A percentile compares a stretch with the other conserved stretches of the same genome.
phyloP scores from a whole-genome alignment of 2,329 filamentous ascomycete genomes.

The Bipolaris victoriae region DNA sequence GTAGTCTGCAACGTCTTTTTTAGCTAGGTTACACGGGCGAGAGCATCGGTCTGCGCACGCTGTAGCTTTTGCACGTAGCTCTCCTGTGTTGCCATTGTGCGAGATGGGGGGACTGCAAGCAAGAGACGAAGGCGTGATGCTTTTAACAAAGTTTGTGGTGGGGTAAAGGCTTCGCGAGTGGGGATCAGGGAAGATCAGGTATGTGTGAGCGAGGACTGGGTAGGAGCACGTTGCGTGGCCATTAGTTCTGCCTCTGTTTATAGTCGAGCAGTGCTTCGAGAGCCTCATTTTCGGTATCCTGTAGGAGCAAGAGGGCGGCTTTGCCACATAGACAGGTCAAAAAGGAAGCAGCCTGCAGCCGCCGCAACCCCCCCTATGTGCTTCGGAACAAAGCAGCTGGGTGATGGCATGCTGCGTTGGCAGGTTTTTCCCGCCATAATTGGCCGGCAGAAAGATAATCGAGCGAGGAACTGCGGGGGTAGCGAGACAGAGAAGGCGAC shows the following conservation, averaged over 20 bases:
- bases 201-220: conserved; percentile 30
- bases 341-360: conserved; percentile 26
- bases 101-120: conserved; percentile 18
- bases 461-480: conserved; percentile 35
- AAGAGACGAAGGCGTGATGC: conserved; percentile 18
- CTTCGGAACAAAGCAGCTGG: conserved; percentile 26
- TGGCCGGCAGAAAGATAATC: conserved; percentile 34
- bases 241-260: conserved; percentile 37
- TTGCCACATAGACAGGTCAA: conserved; percentile 35
- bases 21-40: conserved; percentile 15
- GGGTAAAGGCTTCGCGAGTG: conserved; percentile 32
- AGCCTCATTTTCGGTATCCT: conserved; percentile 36
- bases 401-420: conserved; percentile 42
- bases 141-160: conserved; percentile 24
- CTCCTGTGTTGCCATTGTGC: conserved; percentile 39
- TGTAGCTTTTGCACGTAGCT: conserved; percentile 43
- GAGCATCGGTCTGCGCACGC: conserved; percentile 29
- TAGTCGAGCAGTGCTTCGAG: conserved; percentile 32
- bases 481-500: conserved; percentile 28
- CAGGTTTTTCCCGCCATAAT: conserved; percentile 34
- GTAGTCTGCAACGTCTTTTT: conserved; percentile 30
- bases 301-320: conserved; percentile 23
- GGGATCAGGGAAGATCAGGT: conserved; percentile 29
- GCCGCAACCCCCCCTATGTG: conserved; percentile 31
- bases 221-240: conserved; percentile 30